A percentile compares a stretch with the other conserved stretches of the same genome.
Conservation (phyloP, 2,329 filamentous ascomycete species). For the Aureobasidium vineae region DNA sequence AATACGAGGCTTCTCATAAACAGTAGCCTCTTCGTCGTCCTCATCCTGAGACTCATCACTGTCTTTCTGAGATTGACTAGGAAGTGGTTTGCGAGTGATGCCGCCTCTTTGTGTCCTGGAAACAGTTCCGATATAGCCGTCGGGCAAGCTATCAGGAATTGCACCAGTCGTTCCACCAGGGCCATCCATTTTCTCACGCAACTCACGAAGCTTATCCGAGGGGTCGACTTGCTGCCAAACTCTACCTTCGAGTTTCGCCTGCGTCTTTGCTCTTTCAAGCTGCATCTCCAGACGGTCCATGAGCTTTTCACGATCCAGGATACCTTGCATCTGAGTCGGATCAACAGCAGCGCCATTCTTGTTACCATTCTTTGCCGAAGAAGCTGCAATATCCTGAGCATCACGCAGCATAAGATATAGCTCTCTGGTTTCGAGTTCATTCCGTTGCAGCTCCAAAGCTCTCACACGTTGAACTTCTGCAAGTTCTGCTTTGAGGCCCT, state of each 20-base stretch:
- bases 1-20: conserved; percentile 76
- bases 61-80: conserved; percentile 39
- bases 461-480: conserved; percentile 81
- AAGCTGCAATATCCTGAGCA: conserved; percentile 91
- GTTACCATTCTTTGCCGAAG: conserved; percentile 66
- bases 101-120: conserved; percentile 43
- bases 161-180: neutral
- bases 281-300: conserved; percentile 95
- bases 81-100: conserved; percentile 40
- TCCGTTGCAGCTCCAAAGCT: conserved; percentile 87
- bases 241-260: conserved; percentile 93
- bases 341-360: conserved; percentile 61
- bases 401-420: conserved; percentile 97
- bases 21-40: conserved; percentile 58
- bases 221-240: conserved; percentile 82
- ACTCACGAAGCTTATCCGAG: conserved; percentile 84
- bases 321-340: conserved; percentile 79
- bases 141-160: conserved; percentile 5
- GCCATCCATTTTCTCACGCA: conserved; percentile 92
- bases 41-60: conserved; percentile 54
- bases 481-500: conserved; percentile 84
- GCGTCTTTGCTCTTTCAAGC: conserved; percentile 93
- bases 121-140: conserved; percentile 31
- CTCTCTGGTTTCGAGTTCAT: conserved; percentile 93
- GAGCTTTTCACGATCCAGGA: conserved; percentile 85